These are phyloP conservation scores for Schoenoplectus triqueter DNA, from an alignment of 202 grass and related monocot species.

Conservation along the genomic window DNA sequence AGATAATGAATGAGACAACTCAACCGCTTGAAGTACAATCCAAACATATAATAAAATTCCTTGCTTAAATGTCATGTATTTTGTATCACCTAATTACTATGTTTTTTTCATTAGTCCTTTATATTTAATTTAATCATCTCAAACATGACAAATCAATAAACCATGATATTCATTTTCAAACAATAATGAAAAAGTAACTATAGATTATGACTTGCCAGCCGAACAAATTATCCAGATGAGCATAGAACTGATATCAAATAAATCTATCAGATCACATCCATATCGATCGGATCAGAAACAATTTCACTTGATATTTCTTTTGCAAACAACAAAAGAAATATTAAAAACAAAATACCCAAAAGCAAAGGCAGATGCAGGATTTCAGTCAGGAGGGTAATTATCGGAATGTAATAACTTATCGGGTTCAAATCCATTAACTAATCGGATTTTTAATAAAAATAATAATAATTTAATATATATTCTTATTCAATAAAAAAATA, in stretches of 20 bases:
- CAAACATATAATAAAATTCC: background rate
- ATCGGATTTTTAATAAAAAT: no score
- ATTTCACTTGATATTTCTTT: background rate
- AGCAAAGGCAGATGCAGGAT: no score
- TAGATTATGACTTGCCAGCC: background rate
- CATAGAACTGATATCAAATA: background rate
- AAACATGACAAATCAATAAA: background rate
- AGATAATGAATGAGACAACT: background rate
- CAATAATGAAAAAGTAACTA: background rate
- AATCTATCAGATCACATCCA: background rate
- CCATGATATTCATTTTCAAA: background rate
- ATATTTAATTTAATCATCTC: background rate
- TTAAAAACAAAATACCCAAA: background rate
- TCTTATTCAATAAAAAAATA: no score
- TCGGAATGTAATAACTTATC: no score
- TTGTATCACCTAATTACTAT: background rate
- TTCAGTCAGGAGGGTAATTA: no score
- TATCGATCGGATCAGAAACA: background rate
- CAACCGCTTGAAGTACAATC: background rate
- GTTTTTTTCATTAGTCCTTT: background rate
- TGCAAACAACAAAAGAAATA: background rate
- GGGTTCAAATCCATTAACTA: no score
- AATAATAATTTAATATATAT: no score
- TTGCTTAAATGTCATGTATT: background rate
- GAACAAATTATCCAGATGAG: constrained; percentile 1